Base-by-base conservation (phyloP, 75 land plant genomes). In the Larix kaempferi region DNA sequence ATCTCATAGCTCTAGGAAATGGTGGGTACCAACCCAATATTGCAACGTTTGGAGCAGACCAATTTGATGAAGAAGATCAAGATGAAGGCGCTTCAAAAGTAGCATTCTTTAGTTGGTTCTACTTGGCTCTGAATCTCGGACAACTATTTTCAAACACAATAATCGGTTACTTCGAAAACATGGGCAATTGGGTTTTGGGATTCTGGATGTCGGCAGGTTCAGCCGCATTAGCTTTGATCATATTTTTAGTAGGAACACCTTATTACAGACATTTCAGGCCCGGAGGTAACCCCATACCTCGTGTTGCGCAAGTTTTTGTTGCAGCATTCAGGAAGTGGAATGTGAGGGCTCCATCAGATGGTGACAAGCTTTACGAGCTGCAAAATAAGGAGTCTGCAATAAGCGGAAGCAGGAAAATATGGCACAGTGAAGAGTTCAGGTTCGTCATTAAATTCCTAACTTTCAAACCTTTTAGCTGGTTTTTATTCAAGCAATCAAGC, bases 391-490 rank as follows among this genome's bases (percentile, higher is more conserved):
- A 55, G 8, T 22, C 25, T 55, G 58, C 27, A 22, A 74, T 56
- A n/a, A 81, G 87, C 25, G 98, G n/a, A 23, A 87, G 84, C 57
- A 67, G 95, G 49, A 92, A 89, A 81, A 86, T 94, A 33, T 26
- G 66, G 54, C 98, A 94, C 73, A 92, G 85, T 37, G 63, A 92
- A 22, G 78, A 83, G 4, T 82, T 88, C 61, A 62, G 76, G 96
- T 94, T 54, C 25, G 73, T 41, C 1, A 10, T 49, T 49, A 49
- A 49, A 49, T 49, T 49, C 54, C 1, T 2, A 17, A 60, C 10
- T 60, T 60, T 21, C 62, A 49, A 49, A 49, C 1, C 10, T 11
- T 49, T 49, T 10, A 49, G 1, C 10, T 49, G 12, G 54, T 11
- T 44, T 49, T 10, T 49, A 49, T 10, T 49, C 10, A 49, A 49